These are phyloP conservation scores for Xylaria nigripes DNA, from an alignment of 495 filamentous ascomycete genomes.

Conservation along the genomic window DNA sequence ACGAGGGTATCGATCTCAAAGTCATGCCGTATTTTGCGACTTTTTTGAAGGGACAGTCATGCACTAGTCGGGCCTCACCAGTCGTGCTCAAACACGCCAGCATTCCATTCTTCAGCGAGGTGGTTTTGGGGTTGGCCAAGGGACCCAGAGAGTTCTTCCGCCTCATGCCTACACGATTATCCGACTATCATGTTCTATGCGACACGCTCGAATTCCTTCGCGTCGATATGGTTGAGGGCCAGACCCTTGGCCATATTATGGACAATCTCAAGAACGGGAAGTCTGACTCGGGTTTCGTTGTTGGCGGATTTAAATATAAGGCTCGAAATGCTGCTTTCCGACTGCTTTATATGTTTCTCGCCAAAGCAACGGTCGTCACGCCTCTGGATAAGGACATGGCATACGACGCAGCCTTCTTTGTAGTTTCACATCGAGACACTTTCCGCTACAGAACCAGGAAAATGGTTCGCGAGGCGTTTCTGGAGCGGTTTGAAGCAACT, in stretches of 20 bases:
- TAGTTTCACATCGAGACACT: conserved; percentile 16
- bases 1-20: conserved; percentile 1
- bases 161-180: conserved; percentile 16
- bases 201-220: conserved; percentile 12
- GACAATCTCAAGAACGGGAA: conserved; percentile 12
- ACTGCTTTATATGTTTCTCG: conserved; percentile 19
- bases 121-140: conserved; percentile 5
- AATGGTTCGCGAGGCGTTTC: conserved; percentile 21
- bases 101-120: conserved; percentile 7
- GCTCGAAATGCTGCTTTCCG: conserved; percentile 22
- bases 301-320: not conserved
- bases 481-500: conserved; percentile 13
- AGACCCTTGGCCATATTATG: conserved; percentile 15
- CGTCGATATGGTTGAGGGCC: conserved; percentile 10
- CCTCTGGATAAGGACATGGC: conserved; percentile 11
- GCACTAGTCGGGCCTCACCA: not conserved
- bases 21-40: conserved; percentile 9
- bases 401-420: conserved; percentile 16
- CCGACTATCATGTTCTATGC: conserved; percentile 19
- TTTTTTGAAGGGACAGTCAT: not conserved
- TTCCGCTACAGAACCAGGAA: conserved; percentile 15
- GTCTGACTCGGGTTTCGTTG: conserved; percentile 8
- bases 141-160: conserved; percentile 23
- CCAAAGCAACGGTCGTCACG: conserved; percentile 4
- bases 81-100: conserved; percentile 2